Evolutionary conservation across 179 eudicot species (phyloP).

Genomic region (Sideroxylon spinosum): DNA sequence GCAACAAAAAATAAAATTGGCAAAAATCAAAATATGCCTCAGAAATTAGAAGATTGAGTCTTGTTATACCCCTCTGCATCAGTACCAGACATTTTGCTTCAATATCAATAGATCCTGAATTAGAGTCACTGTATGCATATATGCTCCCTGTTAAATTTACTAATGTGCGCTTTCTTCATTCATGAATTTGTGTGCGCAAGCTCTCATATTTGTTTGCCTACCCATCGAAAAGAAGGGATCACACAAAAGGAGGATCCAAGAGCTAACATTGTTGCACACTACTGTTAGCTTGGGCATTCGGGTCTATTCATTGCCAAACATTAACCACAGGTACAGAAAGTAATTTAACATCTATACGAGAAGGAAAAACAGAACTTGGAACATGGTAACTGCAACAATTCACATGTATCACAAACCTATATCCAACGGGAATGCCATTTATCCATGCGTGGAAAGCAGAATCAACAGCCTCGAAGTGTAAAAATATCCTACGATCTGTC

Average conservation of each 20-base stretch:
- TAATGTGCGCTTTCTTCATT: background rate
- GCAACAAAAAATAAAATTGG: background rate
- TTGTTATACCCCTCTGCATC: background rate
- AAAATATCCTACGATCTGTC: slow-evolving; percentile 78
- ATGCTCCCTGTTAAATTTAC: too few species aligned
- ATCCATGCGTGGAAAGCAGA: slow-evolving; percentile 93
- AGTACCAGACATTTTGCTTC: background rate
- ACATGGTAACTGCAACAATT: background rate
- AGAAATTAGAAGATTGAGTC: background rate
- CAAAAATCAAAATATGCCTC: background rate
- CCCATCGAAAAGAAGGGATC: background rate
- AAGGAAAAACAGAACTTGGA: background rate
- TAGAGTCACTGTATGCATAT: background rate
- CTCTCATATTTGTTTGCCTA: background rate
- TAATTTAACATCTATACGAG: background rate
- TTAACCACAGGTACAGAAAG: background rate
- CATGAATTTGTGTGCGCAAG: background rate
- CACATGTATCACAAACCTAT: slow-evolving; percentile 52
- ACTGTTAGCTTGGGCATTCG: background rate
- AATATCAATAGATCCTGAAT: background rate
- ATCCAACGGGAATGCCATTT: slow-evolving; percentile 81
- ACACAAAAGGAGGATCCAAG: background rate
- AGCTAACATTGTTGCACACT: background rate
- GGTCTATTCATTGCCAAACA: background rate
- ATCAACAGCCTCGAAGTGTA: slow-evolving; percentile 97